A percentile compares a stretch with the other conserved stretches of the same genome.
These are phyloP conservation scores for Aureobasidium sp. DNA, from an alignment of 2,329 filamentous ascomycete genomes.

Conservation along the genomic window DNA sequence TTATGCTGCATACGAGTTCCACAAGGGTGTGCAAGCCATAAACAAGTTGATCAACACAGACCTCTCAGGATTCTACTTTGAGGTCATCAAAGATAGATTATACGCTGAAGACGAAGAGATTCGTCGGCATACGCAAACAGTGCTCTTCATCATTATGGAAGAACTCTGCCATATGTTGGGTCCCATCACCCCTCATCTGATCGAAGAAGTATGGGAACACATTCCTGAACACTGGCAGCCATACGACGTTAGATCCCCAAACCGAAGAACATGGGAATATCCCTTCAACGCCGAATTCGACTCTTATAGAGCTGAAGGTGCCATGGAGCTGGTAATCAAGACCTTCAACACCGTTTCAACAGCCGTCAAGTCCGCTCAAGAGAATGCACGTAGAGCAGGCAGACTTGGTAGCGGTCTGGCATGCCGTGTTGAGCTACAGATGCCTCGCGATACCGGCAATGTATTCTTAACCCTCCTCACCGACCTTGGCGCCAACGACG, in stretches of 20 bases:
- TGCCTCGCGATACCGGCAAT: slow-evolving; percentile 18
- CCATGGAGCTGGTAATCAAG: slow-evolving; percentile 38
- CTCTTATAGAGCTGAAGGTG: background rate
- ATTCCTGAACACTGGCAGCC: slow-evolving; percentile 55
- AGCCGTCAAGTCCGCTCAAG: slow-evolving; percentile 68
- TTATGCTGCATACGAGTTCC: slow-evolving; percentile 71
- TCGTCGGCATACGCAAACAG: slow-evolving; percentile 49
- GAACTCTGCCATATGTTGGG: slow-evolving; percentile 72
- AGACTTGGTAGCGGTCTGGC: slow-evolving; percentile 74
- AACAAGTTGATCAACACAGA: slow-evolving; percentile 78
- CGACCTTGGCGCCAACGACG: slow-evolving; percentile 20
- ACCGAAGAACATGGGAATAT: slow-evolving; percentile 21
- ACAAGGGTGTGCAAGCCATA: slow-evolving; percentile 64
- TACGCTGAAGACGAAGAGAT: slow-evolving; percentile 73
- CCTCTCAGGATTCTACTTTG: slow-evolving; percentile 89
- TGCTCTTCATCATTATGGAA: slow-evolving; percentile 56
- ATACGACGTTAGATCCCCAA: slow-evolving; percentile 25
- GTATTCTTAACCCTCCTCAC: slow-evolving; percentile 11
- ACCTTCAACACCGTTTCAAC: slow-evolving; percentile 46
- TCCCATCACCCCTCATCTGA: slow-evolving; percentile 73
- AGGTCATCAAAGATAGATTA: slow-evolving; percentile 82
- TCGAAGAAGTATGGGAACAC: slow-evolving; percentile 83
- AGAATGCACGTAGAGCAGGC: slow-evolving; percentile 64
- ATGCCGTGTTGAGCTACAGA: slow-evolving; percentile 56
- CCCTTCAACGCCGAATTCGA: slow-evolving; percentile 20